Conservation (phyloP, 305 asterid genomes). For the Ilex paraguariensis region DNA sequence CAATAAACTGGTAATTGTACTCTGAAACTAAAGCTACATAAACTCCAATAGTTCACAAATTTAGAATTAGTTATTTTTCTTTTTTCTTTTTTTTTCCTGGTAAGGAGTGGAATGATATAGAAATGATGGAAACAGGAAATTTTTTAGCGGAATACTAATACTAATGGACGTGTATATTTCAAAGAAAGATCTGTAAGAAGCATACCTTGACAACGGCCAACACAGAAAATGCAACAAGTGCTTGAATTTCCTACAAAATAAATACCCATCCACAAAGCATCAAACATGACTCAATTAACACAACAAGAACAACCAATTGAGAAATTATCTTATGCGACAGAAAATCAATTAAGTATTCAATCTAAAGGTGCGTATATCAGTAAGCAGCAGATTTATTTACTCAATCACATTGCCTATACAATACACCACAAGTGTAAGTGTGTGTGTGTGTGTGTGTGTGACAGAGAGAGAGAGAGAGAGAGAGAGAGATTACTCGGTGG, state of each 20-base stretch:
- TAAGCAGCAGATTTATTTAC: no score
- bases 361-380: no score
- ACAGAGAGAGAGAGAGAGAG: not conserved
- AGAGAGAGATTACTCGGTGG: slow-evolving; percentile 12
- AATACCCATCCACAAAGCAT: not conserved
- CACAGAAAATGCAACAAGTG: not conserved
- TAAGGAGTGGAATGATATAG: slow-evolving; percentile 38
- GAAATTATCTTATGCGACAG: no score
- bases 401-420: no score
- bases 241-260: not conserved
- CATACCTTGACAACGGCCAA: not conserved
- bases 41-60: no score
- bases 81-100: no score
- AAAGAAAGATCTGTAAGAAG: not conserved
- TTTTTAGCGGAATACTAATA: not conserved
- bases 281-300: not conserved
- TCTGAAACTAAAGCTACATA: no score
- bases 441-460: not conserved
- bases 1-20: no score
- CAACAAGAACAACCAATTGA: not conserved
- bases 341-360: no score
- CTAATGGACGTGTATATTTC: not conserved
- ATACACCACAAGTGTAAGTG: no score
- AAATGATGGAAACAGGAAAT: slow-evolving; percentile 62
- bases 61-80: no score